Evolutionary conservation across 768 basidiomycete species (phyloP).

Genomic region (Cystofilobasidium ferigula): DNA sequence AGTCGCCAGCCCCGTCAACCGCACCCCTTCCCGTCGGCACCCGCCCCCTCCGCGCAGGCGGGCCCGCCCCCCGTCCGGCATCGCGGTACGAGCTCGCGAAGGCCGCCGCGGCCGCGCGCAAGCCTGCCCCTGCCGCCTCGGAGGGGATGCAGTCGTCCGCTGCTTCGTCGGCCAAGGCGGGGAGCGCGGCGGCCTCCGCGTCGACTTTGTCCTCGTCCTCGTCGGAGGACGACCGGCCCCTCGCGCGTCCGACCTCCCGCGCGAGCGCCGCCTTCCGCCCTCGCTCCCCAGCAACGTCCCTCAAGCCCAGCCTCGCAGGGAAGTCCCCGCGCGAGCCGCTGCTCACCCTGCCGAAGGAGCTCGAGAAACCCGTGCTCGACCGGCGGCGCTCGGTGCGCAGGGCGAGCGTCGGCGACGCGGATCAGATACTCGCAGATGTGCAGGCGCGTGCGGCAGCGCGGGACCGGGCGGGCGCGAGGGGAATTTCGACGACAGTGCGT

Average conservation of each 20-base stretch:
- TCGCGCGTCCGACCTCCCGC: neutral
- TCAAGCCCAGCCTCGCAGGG: neutral
- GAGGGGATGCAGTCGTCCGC: no score
- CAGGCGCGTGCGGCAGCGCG: no score
- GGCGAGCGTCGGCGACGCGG: slow-evolving; percentile 4
- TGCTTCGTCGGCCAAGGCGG: no score
- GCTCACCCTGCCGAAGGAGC: neutral
- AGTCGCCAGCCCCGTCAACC: neutral
- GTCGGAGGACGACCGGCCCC: neutral
- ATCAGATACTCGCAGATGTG: neutral
- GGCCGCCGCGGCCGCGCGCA: neutral
- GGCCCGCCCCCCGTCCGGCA: neutral
- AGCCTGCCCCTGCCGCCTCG: neutral
- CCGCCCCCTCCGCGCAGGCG: neutral
- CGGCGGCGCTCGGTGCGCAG: neutral
- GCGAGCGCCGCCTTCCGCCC: neutral
- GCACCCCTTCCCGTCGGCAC: neutral
- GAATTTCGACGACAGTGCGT: no score
- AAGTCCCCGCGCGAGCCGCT: slow-evolving; percentile 1
- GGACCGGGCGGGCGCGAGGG: no score
- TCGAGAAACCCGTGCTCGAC: slow-evolving; percentile 5
- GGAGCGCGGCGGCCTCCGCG: no score
- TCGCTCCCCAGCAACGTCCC: neutral
- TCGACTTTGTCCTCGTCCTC: neutral
- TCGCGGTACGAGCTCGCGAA: neutral